Evolutionary conservation across 768 basidiomycete species (phyloP).

Genomic region (Boletus rufocinnamomeus): DNA sequence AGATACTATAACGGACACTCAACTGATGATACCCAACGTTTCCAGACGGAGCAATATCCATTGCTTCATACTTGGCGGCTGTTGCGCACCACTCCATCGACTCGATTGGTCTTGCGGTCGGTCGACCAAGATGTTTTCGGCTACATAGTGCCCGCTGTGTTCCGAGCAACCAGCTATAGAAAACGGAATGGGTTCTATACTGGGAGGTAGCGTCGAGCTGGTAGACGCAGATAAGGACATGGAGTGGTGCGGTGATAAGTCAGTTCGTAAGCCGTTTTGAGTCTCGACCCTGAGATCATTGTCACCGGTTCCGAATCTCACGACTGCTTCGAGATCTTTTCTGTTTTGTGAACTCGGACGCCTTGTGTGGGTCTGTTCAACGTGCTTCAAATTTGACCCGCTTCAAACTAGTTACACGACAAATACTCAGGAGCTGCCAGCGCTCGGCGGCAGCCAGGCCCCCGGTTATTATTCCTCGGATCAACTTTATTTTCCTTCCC

Average conservation of each 20-base stretch:
- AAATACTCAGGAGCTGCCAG: not conserved
- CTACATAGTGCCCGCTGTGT: slow-evolving; percentile 67
- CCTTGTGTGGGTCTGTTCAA: not conserved
- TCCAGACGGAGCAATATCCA: slow-evolving; percentile 74
- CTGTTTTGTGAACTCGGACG: not conserved
- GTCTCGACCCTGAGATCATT: not conserved
- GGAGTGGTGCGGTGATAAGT: not conserved
- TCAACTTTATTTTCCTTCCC: not conserved
- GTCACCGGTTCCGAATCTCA: not conserved
- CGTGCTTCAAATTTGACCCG: not conserved
- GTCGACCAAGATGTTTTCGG: slow-evolving; percentile 70
- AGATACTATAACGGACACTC: slow-evolving; percentile 35
- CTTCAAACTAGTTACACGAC: not conserved
- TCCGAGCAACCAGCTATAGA: slow-evolving; percentile 63
- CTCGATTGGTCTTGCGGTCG: slow-evolving; percentile 63
- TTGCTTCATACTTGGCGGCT: slow-evolving; percentile 56
- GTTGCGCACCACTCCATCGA: slow-evolving; percentile 74
- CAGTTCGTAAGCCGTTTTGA: not conserved
- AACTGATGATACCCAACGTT: slow-evolving; percentile 63
- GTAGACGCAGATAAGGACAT: slow-evolving; percentile 12
- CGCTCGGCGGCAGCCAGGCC: not conserved
- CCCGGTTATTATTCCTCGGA: not conserved
- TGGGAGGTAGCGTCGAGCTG: slow-evolving; percentile 5
- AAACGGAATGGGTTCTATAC: slow-evolving; percentile 42
- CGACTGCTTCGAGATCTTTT: not conserved